Evolutionary conservation across 768 basidiomycete species (phyloP), one percentile per base, ranked within the genome.

Genomic region (Leccinum boreale): DNA sequence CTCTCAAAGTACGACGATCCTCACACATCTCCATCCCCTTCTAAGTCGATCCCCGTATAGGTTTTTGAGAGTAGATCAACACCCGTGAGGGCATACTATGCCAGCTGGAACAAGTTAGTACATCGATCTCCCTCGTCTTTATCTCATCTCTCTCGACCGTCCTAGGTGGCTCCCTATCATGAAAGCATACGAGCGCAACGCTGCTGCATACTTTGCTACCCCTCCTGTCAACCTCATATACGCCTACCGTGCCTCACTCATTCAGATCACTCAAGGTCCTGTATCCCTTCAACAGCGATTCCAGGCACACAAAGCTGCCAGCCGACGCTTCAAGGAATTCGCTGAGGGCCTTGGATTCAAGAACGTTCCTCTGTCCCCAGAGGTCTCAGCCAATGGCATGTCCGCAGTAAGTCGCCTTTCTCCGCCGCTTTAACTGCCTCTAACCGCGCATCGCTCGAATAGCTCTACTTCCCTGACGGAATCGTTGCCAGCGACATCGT

Each of bases 201-300:
- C 75, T 11, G 80, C 92, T 0, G 87, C 87, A 19, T 98, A 98
- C 79, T 98, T 98, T 73, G 96, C 95, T 8, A 98, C 94, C 1
- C 92, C 94, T 2, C 94, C 94, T 8, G 91, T 95, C 58, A 96
- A 97, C 75, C 84, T 99, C 63, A 85, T 98, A 67, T 91, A 93
- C 72, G 92, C 97, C 2, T 92, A 91, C 72, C 85, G 89, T 67
- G 81, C 85, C n/a, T 89, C 94, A 9, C 82, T 99, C 52, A 72
- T 73, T 24, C 78, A 82, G 59, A 92, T 99, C 73, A 87, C 84
- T 6, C 78, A 78, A 65, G 76, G 75, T 6, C 64, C 78, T 2
- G 80, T 84, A 3, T 85, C 91, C 1, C 81, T 98, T 36, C 79
- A 86, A 57, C 85, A 93, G 50, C 85, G 95, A 7, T 88, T 98